Evolutionary conservation across 345 rosid genomes (phyloP).

Genomic region (Psidium friedrichsthalianum): DNA sequence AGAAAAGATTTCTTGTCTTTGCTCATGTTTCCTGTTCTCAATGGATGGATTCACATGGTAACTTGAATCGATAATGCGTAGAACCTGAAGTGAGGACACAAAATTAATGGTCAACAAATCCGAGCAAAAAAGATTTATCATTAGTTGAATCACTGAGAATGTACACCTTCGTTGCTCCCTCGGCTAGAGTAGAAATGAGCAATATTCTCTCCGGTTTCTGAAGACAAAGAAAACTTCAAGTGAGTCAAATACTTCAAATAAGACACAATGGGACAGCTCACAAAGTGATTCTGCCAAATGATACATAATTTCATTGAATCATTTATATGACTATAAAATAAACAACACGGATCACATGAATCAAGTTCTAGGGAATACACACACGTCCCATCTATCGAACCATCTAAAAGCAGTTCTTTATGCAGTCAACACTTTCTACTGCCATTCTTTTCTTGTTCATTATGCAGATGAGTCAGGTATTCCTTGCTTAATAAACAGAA

Average conservation of each 20-base stretch:
- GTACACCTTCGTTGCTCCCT: conserved; percentile 83
- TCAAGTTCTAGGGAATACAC: not conserved
- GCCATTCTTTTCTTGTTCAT: not conserved
- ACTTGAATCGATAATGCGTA: conserved; percentile 70
- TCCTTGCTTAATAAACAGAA: not conserved
- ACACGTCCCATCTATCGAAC: not conserved
- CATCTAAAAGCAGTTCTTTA: not conserved
- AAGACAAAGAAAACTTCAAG: conserved; percentile 6
- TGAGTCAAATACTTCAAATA: not conserved
- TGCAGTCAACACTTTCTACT: not conserved
- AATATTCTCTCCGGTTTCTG: conserved; percentile 87
- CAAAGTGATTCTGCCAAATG: not conserved
- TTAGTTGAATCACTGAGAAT: not conserved
- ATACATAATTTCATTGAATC: not conserved
- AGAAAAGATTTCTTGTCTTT: conserved; percentile 28
- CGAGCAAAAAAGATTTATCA: not conserved
- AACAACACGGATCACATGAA: not conserved
- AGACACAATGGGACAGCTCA: not conserved
- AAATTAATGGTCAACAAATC: not conserved
- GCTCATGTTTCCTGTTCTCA: conserved; percentile 37
- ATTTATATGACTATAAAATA: not conserved
- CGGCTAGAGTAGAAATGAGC: conserved; percentile 56
- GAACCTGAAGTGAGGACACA: conserved; percentile 42
- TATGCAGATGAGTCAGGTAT: not conserved
- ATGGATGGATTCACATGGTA: conserved; percentile 35